A percentile compares a stretch with the other conserved stretches of the same genome.
Evolutionary conservation across 2,329 filamentous ascomycete species (phyloP).

Genomic region (Penicillium sp.): DNA sequence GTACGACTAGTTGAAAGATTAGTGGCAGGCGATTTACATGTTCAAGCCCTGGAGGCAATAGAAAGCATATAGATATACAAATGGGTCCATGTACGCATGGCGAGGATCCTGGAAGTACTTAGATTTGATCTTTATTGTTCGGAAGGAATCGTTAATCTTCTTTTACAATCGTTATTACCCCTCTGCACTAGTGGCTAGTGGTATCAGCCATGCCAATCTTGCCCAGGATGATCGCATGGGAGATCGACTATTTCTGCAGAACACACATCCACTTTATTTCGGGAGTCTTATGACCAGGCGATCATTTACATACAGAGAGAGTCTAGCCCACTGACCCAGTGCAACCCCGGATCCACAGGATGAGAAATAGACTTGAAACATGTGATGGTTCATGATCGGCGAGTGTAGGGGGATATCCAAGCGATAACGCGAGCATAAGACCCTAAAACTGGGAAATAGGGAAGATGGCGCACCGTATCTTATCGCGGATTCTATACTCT

Average conservation of each 20-base stretch:
- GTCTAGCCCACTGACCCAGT: constrained; percentile 4
- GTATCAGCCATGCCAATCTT: constrained; percentile 5
- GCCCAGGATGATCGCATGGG: constrained; percentile 12
- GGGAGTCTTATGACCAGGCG: constrained; percentile 17
- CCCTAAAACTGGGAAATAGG: not conserved
- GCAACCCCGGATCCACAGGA: constrained; percentile 10
- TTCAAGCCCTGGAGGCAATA: no score
- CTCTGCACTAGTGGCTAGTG: not conserved
- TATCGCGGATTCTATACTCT: not conserved
- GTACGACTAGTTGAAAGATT: not conserved
- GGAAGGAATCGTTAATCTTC: not conserved
- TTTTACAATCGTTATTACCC: not conserved
- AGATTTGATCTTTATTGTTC: no score
- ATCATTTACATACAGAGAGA: constrained; percentile 1
- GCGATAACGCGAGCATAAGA: not conserved
- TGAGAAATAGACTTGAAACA: not conserved
- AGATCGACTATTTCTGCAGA: constrained; percentile 21
- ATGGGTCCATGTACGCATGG: not conserved
- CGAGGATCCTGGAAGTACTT: no score
- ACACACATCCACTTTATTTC: constrained; percentile 9
- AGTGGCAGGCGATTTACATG: not conserved
- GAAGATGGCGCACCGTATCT: not conserved
- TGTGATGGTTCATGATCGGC: not conserved
- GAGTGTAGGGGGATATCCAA: not conserved
- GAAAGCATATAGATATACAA: not conserved